A percentile compares a stretch with the other conserved stretches of the same genome.
phyloP scores from a whole-genome alignment of 2,329 filamentous ascomycete species.

The Aspergillus ruber region DNA sequence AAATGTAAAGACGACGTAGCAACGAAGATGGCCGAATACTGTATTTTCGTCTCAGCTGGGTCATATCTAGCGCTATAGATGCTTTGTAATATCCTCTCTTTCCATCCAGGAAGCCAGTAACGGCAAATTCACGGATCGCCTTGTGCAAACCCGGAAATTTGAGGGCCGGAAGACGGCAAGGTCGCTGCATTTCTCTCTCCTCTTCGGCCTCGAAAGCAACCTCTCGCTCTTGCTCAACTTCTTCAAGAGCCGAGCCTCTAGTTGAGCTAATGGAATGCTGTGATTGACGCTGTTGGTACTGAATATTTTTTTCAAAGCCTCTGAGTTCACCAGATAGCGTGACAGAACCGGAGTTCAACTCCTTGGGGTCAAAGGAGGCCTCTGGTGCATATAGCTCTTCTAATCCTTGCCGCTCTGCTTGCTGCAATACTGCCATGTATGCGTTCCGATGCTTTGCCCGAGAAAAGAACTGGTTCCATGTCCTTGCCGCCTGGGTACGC shows the following conservation, averaged over 20 bases:
- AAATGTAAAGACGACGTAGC: constrained; percentile 6
- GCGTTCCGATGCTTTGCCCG: constrained; percentile 26
- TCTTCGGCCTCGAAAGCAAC: constrained; percentile 55
- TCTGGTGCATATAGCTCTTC: constrained; percentile 51
- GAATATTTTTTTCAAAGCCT: constrained; percentile 29
- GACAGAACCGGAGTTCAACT: constrained; percentile 1
- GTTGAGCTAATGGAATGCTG: constrained; percentile 31
- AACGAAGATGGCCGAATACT: not conserved
- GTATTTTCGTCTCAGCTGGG: constrained; percentile 8
- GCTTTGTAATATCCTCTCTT: constrained; percentile 2
- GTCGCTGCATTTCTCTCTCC: constrained; percentile 51
- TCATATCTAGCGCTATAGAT: constrained; percentile 3
- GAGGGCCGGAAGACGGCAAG: constrained; percentile 32
- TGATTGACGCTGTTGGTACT: constrained; percentile 23
- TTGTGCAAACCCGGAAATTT: constrained; percentile 43
- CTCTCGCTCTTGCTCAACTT: constrained; percentile 54
- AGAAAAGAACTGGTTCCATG: constrained; percentile 38
- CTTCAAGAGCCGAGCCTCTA: constrained; percentile 50
- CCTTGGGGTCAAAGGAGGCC: not conserved
- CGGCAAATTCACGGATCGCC: constrained; percentile 30
- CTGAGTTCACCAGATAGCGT: constrained; percentile 22
- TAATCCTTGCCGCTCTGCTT: constrained; percentile 52
- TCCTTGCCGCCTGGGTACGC: constrained; percentile 45
- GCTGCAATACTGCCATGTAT: constrained; percentile 43
- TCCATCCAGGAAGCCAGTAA: not conserved